Percentiles rank a stretch among this genome's conserved stretches.
Evolutionary conservation across 2,329 filamentous ascomycete species (phyloP).

Genomic region (Alternaria triticina): DNA sequence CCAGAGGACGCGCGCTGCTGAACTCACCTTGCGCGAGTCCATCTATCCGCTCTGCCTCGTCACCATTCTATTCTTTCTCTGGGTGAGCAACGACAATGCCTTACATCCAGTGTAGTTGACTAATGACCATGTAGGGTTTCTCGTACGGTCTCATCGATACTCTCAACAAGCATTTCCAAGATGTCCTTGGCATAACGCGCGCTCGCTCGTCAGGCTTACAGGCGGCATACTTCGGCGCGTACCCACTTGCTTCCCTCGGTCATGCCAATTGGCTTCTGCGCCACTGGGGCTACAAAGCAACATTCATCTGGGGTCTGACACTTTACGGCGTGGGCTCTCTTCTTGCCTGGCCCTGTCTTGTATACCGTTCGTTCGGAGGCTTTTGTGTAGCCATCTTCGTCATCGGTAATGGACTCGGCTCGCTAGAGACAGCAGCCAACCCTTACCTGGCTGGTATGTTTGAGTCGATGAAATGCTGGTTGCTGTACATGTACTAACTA

Average conservation of each 20-base stretch:
- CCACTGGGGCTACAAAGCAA: slow-evolving; percentile 56
- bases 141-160: slow-evolving; percentile 65
- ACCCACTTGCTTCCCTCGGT: slow-evolving; percentile 57
- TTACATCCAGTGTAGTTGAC: no score
- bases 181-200: slow-evolving; percentile 51
- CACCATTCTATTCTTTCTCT: slow-evolving; percentile 69
- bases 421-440: slow-evolving; percentile 66
- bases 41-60: slow-evolving; percentile 71
- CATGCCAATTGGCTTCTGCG: slow-evolving; percentile 57
- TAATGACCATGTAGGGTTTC: slow-evolving; percentile 52
- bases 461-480: background rate
- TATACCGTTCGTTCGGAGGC: slow-evolving; percentile 63
- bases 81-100: slow-evolving; percentile 49
- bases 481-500: background rate
- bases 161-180: slow-evolving; percentile 58
- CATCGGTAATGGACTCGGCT: slow-evolving; percentile 59
- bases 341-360: slow-evolving; percentile 64
- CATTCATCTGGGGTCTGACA: slow-evolving; percentile 60
- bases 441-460: slow-evolving; percentile 41
- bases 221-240: slow-evolving; percentile 59
- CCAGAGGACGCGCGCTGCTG: slow-evolving; percentile 60
- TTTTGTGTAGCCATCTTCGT: slow-evolving; percentile 66
- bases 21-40: slow-evolving; percentile 71
- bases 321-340: slow-evolving; percentile 64
- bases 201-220: slow-evolving; percentile 55